Base-by-base conservation (phyloP, 805 yeast genomes). In the Pichia scutulata region DNA sequence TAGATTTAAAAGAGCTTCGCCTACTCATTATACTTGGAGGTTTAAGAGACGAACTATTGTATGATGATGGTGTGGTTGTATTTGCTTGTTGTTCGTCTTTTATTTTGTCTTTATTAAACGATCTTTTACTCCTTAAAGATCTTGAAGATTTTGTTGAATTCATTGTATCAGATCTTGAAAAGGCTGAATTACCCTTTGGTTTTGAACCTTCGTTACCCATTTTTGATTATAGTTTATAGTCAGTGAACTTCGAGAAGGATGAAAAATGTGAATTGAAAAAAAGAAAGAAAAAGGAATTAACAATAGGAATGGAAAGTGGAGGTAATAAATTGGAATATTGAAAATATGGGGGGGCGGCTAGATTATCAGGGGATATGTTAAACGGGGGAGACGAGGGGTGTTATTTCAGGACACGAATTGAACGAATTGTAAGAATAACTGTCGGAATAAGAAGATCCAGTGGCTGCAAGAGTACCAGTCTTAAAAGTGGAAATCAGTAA, bases 131-230 rank as follows among this genome's bases (percentile, higher is more conserved):
- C 45, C 66, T 59, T 2, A 66, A 47, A 2, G 70, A 66, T 45
- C 64, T 56, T 2, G 60, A 54, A 4, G 68, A 64, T 52, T 55
- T 55, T 6, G 58, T 56, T 13, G 70, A 66, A 6, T 63, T 63
- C 13, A 60, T 54, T 1, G 70, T 66, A 52, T 66, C 69, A 4
- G 68, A 54, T 41, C 70, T 55, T 8, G 61, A 49, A 43, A 66
- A 61, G 28, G 57, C 59, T 25, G 67, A 57, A 40, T 47, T 52
- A 7, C 58, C 53, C 45, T 58, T 62, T 22, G 59, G 63, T 49
- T 66, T 66, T 3, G 70, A 66, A 4, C 67, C 57, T 56, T 66
- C 69, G 53, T 66, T 66, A 46, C 70, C 70, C 70, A 66, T 66
- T 10, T 2, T 23, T 18, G 33, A 2, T 28, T 9, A n/a, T n/a